Evolutionary conservation across 768 basidiomycete species (phyloP).

Genomic region (Leucocoprinus birnbaumii): DNA sequence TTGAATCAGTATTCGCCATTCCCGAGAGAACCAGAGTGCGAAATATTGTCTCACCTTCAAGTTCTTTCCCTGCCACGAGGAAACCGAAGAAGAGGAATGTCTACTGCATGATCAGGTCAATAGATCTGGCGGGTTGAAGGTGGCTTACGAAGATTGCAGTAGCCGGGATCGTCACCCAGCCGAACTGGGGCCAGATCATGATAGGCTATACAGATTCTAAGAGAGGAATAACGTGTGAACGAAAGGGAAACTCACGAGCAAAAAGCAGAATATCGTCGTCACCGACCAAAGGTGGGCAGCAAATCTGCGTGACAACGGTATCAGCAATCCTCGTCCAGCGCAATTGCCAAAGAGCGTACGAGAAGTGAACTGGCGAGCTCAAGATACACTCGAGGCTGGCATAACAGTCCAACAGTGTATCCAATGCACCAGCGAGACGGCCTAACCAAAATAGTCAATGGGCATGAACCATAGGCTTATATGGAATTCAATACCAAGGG

Average conservation of each 20-base stretch:
- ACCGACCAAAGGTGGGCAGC: conserved; percentile 69
- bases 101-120: conserved; percentile 24
- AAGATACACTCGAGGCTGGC: conserved; percentile 72
- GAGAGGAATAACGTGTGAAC: not conserved
- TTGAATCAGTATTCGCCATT: not conserved
- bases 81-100: conserved; percentile 74
- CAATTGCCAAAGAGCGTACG: conserved; percentile 46
- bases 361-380: conserved; percentile 76
- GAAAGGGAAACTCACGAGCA: conserved; percentile 40
- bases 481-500: no score
- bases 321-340: no score
- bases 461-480: no score
- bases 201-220: conserved; percentile 44
- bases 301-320: conserved; percentile 39
- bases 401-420: conserved; percentile 58
- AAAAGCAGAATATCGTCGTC: conserved; percentile 56
- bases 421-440: conserved; percentile 42
- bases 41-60: conserved; percentile 52
- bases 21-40: not conserved
- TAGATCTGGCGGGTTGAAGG: conserved; percentile 4
- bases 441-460: conserved; percentile 52
- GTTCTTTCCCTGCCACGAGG: conserved; percentile 71
- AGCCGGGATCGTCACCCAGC: conserved; percentile 65
- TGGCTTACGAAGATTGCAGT: conserved; percentile 46
- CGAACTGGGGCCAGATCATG: conserved; percentile 53